Evolutionary conservation across 257 asterid genomes (phyloP).

Genomic region (Penstemon barbatus): DNA sequence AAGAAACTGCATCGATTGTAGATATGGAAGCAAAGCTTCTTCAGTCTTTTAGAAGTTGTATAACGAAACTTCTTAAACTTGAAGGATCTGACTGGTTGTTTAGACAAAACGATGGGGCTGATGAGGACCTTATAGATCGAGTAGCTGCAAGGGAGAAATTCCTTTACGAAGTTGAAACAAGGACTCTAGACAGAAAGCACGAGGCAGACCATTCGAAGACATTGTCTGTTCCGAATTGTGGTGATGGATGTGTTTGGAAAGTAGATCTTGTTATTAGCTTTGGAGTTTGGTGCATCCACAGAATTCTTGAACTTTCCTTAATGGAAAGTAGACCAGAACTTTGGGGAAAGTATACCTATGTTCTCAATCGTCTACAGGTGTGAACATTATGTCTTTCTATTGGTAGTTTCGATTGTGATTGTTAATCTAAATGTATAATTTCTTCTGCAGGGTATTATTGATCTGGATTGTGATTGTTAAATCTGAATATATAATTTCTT

Average conservation of each 20-base stretch:
- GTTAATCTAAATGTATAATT: not conserved
- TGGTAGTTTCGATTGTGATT: not conserved
- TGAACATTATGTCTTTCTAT: conserved; percentile 22
- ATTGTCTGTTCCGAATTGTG: conserved; percentile 81
- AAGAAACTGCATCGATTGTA: conserved; percentile 45
- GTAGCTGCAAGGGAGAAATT: conserved; percentile 87
- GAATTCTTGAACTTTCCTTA: conserved; percentile 87
- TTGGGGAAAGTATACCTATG: conserved; percentile 96
- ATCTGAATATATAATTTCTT: not conserved
- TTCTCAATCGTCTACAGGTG: conserved; percentile 99
- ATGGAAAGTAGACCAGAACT: conserved; percentile 98
- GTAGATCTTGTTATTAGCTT: conserved; percentile 81
- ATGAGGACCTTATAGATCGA: conserved; percentile 90
- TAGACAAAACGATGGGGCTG: conserved; percentile 87
- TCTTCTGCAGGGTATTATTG: conserved; percentile 34
- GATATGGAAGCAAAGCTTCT: conserved; percentile 79
- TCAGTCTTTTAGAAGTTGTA: conserved; percentile 81
- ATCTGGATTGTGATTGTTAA: conserved; percentile 45
- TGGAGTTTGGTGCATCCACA: conserved; percentile 98
- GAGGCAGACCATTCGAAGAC: conserved; percentile 62
- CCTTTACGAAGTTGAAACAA: conserved; percentile 65
- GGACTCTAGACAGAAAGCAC: conserved; percentile 49
- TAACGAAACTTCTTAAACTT: conserved; percentile 72
- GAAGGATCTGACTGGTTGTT: conserved; percentile 94
- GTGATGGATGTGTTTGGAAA: conserved; percentile 91